Conservation (phyloP, 352 stramenopile genomes). For the Globisporangium iwayamae region DNA sequence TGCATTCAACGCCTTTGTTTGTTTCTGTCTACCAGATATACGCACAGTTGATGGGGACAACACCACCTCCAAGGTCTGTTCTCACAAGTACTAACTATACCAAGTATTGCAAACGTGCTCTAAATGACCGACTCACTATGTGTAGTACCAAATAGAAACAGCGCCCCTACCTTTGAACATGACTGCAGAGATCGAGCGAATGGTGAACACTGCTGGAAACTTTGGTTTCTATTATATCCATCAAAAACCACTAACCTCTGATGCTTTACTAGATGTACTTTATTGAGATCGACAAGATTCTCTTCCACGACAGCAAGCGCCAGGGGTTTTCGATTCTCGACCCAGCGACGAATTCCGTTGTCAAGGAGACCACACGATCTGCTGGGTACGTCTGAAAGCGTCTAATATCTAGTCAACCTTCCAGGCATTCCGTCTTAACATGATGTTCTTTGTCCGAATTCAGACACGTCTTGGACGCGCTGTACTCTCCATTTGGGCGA, state of each 20-base stretch:
- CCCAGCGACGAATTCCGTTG: slow-evolving; percentile 20
- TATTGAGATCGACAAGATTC: slow-evolving; percentile 29
- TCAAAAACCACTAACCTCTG: not conserved
- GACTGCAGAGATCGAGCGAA: slow-evolving; percentile 36
- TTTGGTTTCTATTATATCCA: too few relatives aligned
- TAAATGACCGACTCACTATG: not conserved
- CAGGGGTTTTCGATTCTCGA: slow-evolving; percentile 42
- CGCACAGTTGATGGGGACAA: slow-evolving; percentile 9
- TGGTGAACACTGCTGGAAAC: slow-evolving; percentile 22
- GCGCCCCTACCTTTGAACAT: slow-evolving; percentile 26
- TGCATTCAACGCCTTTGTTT: not conserved
- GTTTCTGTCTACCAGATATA: not conserved
- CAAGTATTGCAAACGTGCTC: not conserved
- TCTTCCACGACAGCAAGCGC: slow-evolving; percentile 31
- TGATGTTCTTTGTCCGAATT: not conserved
- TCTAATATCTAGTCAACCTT: too few relatives aligned
- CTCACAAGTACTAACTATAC: too few relatives aligned
- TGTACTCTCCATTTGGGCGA: slow-evolving; percentile 35
- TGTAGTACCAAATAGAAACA: slow-evolving; percentile 30
- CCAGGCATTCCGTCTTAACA: not conserved
- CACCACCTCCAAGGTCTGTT: slow-evolving; percentile 6
- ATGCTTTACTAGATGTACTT: slow-evolving; percentile 26
- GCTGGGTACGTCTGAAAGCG: not conserved
- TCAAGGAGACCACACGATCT: slow-evolving; percentile 10
- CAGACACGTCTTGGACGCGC: slow-evolving; percentile 32